Evolutionary conservation across 2,329 filamentous ascomycete genomes (phyloP), one percentile per base, ranked within the genome.

Genomic region (Microsporum audouinii): DNA sequence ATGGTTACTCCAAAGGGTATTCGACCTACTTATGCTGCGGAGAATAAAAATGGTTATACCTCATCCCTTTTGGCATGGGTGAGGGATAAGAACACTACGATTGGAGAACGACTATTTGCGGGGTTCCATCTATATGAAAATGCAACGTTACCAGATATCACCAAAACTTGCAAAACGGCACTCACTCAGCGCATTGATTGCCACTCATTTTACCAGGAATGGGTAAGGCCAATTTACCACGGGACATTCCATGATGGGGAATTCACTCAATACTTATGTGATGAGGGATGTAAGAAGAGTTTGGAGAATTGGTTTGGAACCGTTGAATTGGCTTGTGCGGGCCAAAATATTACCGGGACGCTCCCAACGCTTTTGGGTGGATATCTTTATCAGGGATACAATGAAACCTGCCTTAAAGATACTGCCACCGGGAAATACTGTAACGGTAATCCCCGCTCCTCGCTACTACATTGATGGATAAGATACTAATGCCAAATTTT

Each of bases 11-110:
- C 69, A 17, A 56, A 61, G 23, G 58, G 61, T 3, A 64, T 63
- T 14, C 34, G 36, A 1, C 45, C 65, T 2, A 68, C 64, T 0
- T 56, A 57, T 12, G 62, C 65, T 5, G 36, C 31, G 1, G 60
- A 68, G 17, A 67, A 65, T 14, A 55, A 51, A 3, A 69, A 68
- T 33, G 67, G 66, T 6, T 67, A 61, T 51, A 57, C 63, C 27
- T 66, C 66, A 0, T 69, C 67, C 5, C 62, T 68, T 23, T 57
- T 69, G 2, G 66, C 61, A 2, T 69, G 67, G 66, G 17, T 69
- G 12, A 43, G 63, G 29, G 62, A 51, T 29, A 6, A n/a, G 14
- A 34, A 62, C 17, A 29, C 39, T 41, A 58, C 60, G 4, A 65
- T 62, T 12, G 63, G 67, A 14, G 36, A 58, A 17, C 58, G 59